These are phyloP conservation scores for Delonix regia DNA, from an alignment of 306 rosid genomes.

Conservation along the genomic window DNA sequence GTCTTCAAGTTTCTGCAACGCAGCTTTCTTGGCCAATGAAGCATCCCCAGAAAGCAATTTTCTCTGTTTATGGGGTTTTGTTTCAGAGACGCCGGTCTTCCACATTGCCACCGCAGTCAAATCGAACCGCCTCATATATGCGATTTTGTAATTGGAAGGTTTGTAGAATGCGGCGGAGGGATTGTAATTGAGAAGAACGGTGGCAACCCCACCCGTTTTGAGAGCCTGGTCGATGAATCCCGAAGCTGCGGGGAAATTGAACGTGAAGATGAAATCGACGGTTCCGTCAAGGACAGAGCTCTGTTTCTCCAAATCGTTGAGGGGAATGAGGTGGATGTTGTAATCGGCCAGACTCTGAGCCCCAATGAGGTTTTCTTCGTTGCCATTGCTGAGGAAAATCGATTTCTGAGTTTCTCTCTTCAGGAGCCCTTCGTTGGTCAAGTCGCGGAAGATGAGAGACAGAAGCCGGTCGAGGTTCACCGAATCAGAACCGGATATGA, in stretches of 20 bases:
- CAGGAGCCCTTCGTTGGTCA: constrained; percentile 57
- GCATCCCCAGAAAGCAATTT: constrained; percentile 44
- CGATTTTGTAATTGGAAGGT: constrained; percentile 47
- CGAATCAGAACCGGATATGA: background rate
- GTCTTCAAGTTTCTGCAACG: constrained; percentile 68
- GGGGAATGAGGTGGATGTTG: constrained; percentile 32
- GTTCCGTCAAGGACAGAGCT: constrained; percentile 21
- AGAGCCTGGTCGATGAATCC: constrained; percentile 53
- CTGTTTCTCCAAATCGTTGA: constrained; percentile 40
- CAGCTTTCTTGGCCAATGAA: constrained; percentile 59
- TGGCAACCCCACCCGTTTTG: constrained; percentile 46
- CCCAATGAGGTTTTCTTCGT: background rate
- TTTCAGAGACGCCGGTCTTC: constrained; percentile 31
- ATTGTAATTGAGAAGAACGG: constrained; percentile 23
- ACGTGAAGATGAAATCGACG: constrained; percentile 50
- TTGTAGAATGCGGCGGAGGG: constrained; percentile 5
- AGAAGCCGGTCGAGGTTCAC: constrained; percentile 23
- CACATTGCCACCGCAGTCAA: constrained; percentile 53
- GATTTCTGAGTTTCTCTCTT: constrained; percentile 32
- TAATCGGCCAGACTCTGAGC: constrained; percentile 24
- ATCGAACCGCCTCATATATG: constrained; percentile 44
- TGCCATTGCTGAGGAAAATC: constrained; percentile 19
- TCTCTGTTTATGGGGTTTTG: constrained; percentile 32
- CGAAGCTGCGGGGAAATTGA: constrained; percentile 33
- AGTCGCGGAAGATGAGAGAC: constrained; percentile 46